These are phyloP conservation scores for Solanum tarijense DNA, from an alignment of 257 asterid genomes.

Conservation along the genomic window DNA sequence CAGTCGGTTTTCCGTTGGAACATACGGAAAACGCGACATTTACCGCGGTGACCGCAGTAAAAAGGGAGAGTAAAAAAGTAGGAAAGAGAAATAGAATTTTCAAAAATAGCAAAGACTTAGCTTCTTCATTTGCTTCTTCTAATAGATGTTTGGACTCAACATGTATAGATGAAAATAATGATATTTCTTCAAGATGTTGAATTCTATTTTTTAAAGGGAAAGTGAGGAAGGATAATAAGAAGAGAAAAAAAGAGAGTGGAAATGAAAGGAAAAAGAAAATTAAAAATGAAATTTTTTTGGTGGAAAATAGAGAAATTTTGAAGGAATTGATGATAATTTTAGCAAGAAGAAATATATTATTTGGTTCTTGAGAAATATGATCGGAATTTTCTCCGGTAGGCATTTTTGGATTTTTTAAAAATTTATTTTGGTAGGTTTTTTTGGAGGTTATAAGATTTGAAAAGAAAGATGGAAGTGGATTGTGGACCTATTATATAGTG, in stretches of 20 bases:
- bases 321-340: not conserved
- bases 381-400: not conserved
- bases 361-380: not conserved
- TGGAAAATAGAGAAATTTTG: not conserved
- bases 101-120: not conserved
- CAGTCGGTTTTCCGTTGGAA: not conserved
- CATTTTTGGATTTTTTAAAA: not conserved
- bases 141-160: not conserved
- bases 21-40: not conserved
- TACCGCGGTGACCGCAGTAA: not conserved
- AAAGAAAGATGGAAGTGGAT: not conserved
- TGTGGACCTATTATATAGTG: not conserved
- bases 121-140: not conserved
- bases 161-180: not conserved
- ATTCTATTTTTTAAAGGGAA: not conserved
- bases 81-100: not conserved
- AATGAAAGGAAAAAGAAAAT: not conserved
- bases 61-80: not conserved
- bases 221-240: not conserved
- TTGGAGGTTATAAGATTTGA: not conserved
- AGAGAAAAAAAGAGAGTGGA: not conserved
- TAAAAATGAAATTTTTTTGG: not conserved
- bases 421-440: not conserved
- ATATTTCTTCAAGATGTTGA: not conserved
- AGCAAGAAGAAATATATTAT: not conserved